A percentile compares a stretch with the other conserved stretches of the same genome.
Evolutionary conservation across 2,329 filamentous ascomycete genomes (phyloP).

Genomic region (Arthrocladium fulminans): DNA sequence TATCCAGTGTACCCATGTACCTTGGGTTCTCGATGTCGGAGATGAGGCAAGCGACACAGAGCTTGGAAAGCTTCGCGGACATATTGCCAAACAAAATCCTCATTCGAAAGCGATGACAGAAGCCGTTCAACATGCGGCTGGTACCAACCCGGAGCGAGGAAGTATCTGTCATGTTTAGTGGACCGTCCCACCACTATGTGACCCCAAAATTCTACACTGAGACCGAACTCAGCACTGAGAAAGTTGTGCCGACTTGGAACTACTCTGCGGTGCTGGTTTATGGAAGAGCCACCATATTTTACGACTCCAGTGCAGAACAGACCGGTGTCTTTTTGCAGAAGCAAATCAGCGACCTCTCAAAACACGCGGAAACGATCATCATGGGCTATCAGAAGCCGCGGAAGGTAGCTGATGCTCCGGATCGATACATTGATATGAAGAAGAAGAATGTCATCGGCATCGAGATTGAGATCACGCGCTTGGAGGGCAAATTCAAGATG

Average conservation of each 20-base stretch:
- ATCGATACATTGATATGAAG: conserved; percentile 47
- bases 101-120: conserved; percentile 55
- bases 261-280: conserved; percentile 59
- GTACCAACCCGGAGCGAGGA: conserved; percentile 36
- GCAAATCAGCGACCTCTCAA: conserved; percentile 47
- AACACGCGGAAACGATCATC: conserved; percentile 43
- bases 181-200: conserved; percentile 52
- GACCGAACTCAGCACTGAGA: conserved; percentile 55
- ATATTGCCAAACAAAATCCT: conserved; percentile 55
- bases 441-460: conserved; percentile 54
- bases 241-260: conserved; percentile 64
- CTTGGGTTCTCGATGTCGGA: conserved; percentile 47
- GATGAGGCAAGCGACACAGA: conserved; percentile 32
- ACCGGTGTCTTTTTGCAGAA: conserved; percentile 41
- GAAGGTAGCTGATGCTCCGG: conserved; percentile 51
- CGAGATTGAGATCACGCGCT: conserved; percentile 46
- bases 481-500: conserved; percentile 60
- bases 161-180: conserved; percentile 55
- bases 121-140: conserved; percentile 20
- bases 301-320: conserved; percentile 39
- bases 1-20: conserved; percentile 53
- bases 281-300: conserved; percentile 47
- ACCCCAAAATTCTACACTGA: conserved; percentile 60
- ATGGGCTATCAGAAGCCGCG: conserved; percentile 51
- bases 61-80: conserved; percentile 45